phyloP scores from a whole-genome alignment of 306 rosid genomes.

The Cucurbita pepo region DNA sequence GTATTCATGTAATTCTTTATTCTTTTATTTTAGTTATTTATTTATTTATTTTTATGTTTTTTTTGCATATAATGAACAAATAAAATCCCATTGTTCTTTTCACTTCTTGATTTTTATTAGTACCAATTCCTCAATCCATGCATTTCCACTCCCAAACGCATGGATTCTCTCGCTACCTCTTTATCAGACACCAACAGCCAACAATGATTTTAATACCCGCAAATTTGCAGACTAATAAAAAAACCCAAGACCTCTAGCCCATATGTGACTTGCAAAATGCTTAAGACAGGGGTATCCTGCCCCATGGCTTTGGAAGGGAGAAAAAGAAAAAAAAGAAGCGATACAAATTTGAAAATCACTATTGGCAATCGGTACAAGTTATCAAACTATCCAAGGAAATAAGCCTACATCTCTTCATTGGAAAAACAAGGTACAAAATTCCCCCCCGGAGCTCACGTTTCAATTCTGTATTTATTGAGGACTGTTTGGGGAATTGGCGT shows the following conservation, averaged over 20 bases:
- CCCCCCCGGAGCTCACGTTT: background rate
- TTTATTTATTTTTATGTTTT: background rate
- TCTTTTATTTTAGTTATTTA: background rate
- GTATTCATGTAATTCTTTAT: conserved; percentile 2
- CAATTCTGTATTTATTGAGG: background rate
- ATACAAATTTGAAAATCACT: background rate
- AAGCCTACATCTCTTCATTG: background rate
- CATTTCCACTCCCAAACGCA: background rate
- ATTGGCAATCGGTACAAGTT: background rate
- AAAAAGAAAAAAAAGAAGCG: background rate
- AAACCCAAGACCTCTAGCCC: background rate
- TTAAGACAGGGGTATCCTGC: background rate
- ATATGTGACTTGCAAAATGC: background rate
- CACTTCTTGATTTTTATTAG: background rate
- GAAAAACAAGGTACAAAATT: background rate
- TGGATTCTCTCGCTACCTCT: background rate
- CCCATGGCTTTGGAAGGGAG: background rate
- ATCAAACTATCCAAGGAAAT: background rate
- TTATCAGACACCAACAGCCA: background rate
- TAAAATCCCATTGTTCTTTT: background rate
- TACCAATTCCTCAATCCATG: background rate
- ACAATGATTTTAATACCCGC: background rate
- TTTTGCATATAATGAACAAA: background rate
- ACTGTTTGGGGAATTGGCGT: background rate
- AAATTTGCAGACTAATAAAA: background rate